Conservation (phyloP, 331 rosid genomes). For the Rosa hybrid region DNA sequence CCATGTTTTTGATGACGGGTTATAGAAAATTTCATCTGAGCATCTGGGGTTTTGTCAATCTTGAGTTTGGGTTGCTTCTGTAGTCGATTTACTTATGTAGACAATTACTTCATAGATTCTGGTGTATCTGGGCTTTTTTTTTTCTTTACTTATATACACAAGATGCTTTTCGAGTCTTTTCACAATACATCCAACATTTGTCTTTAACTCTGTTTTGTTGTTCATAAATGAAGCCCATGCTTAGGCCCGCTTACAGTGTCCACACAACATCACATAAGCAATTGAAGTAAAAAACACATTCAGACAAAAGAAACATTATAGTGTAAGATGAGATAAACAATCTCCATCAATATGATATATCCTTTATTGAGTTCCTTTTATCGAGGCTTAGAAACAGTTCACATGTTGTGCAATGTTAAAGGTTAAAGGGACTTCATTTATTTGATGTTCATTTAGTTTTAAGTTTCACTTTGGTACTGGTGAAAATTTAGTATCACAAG, state of each 20-base stretch:
- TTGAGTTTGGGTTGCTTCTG: conserved; percentile 49
- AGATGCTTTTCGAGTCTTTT: too few relatives aligned
- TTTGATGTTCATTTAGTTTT: neutral
- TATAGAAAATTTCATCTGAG: conserved; percentile 33
- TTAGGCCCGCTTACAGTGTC: neutral
- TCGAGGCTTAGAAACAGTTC: neutral
- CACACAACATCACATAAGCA: neutral
- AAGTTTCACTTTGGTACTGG: neutral
- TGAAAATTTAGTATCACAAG: neutral
- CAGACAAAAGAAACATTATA: neutral
- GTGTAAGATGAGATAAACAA: neutral
- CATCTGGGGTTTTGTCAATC: conserved; percentile 38
- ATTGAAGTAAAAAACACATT: neutral
- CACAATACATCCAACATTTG: too few relatives aligned
- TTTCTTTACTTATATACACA: too few relatives aligned
- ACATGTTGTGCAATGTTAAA: neutral
- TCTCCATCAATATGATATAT: neutral
- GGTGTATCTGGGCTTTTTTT: conserved; percentile 25
- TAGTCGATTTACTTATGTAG: conserved; percentile 49
- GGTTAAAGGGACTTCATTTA: conserved; percentile 10
- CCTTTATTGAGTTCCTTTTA: neutral
- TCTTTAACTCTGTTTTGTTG: too few relatives aligned
- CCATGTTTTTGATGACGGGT: conserved; percentile 40
- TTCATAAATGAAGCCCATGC: neutral
- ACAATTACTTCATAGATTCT: conserved; percentile 75